phyloP scores from a whole-genome alignment of 305 asterid genomes.

The Fraxinus sp. region DNA sequence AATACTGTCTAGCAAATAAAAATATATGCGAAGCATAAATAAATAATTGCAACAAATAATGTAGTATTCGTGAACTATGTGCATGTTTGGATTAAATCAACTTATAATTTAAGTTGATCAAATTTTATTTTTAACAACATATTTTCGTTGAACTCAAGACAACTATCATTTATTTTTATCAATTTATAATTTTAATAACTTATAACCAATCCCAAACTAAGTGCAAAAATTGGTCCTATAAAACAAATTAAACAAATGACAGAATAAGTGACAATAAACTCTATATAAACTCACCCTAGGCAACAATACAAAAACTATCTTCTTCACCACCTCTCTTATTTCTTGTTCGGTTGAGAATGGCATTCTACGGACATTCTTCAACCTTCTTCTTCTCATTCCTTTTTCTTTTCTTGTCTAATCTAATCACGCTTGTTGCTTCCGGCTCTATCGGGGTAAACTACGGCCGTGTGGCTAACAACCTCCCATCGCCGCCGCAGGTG shows the following conservation, averaged over 20 bases:
- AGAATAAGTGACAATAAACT: background rate
- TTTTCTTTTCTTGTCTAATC: background rate
- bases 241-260: background rate
- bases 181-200: background rate
- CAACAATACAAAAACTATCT: background rate
- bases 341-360: background rate
- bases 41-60: no score
- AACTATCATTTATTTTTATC: background rate
- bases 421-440: conserved; percentile 11
- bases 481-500: conserved; percentile 57
- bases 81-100: background rate
- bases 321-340: background rate
- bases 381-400: background rate
- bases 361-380: background rate
- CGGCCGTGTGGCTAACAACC: conserved; percentile 65
- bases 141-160: background rate
- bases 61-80: background rate
- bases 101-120: background rate
- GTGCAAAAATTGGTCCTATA: background rate
- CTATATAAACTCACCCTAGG: background rate
- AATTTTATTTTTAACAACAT: background rate
- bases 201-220: background rate
- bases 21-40: no score
- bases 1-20: background rate
- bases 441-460: conserved; percentile 64